Evolutionary conservation across 1,139 yeast genomes (phyloP).

Genomic region (Blastobotrys buckinghamii): DNA sequence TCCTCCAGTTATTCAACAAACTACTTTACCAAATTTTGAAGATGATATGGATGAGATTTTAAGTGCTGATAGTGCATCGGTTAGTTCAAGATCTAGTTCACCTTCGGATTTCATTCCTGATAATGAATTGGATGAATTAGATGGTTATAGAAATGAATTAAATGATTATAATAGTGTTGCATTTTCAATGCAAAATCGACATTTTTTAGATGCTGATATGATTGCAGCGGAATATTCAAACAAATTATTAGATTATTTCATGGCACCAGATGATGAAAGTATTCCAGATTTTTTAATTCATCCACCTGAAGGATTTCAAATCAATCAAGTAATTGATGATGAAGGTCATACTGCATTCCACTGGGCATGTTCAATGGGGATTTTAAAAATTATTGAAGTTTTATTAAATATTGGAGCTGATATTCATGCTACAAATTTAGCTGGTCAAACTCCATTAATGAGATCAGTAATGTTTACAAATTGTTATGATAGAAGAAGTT

Average conservation of each 20-base stretch:
- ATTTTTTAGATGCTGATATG: slow-evolving; percentile 30
- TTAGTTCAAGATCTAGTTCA: slow-evolving; percentile 31
- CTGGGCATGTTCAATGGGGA: slow-evolving; percentile 96
- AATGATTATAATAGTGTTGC: slow-evolving; percentile 13
- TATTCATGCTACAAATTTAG: slow-evolving; percentile 62
- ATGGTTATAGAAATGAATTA: slow-evolving; percentile 7
- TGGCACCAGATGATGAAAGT: slow-evolving; percentile 66
- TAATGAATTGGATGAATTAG: slow-evolving; percentile 25
- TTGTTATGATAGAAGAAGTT: slow-evolving; percentile 73
- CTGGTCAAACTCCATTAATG: slow-evolving; percentile 81
- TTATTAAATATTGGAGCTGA: slow-evolving; percentile 70
- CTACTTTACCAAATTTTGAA: slow-evolving; percentile 3
- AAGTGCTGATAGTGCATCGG: slow-evolving; percentile 27
- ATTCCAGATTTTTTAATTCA: slow-evolving; percentile 67
- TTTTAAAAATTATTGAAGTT: slow-evolving; percentile 62
- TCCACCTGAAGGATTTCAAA: slow-evolving; percentile 76
- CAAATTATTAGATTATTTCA: slow-evolving; percentile 47
- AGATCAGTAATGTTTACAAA: slow-evolving; percentile 82
- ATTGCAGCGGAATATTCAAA: slow-evolving; percentile 39
- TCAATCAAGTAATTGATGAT: slow-evolving; percentile 84
- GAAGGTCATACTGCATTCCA: slow-evolving; percentile 96
- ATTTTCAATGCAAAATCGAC: slow-evolving; percentile 14
- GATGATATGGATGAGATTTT: slow-evolving; percentile 2
- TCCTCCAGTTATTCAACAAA: background rate
- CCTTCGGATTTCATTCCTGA: slow-evolving; percentile 33